phyloP scores from a whole-genome alignment of 805 yeast genomes.

The Starmera caribaea region DNA sequence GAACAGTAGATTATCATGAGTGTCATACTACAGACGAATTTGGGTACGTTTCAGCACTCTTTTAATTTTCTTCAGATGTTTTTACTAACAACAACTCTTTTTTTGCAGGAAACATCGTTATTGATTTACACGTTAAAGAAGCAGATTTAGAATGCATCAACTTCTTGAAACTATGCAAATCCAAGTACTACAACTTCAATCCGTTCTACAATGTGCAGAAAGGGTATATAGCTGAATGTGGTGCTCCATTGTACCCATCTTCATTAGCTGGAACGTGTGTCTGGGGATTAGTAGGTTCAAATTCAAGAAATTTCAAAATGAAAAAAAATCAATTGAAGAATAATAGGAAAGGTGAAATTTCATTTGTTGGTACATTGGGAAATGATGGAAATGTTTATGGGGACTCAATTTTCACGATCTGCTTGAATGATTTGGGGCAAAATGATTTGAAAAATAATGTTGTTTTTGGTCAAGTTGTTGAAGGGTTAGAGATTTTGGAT shows the following conservation, averaged over 20 bases:
- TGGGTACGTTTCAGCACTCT: slow-evolving; percentile 16
- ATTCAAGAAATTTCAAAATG: slow-evolving; percentile 9
- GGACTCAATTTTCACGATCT: slow-evolving; percentile 28
- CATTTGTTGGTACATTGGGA: slow-evolving; percentile 10
- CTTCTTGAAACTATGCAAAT: slow-evolving; percentile 45
- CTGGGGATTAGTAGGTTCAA: slow-evolving; percentile 20
- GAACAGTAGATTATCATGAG: slow-evolving; percentile 21
- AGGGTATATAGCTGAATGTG: slow-evolving; percentile 32
- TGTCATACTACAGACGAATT: slow-evolving; percentile 30
- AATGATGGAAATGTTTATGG: slow-evolving; percentile 10
- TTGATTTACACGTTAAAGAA: slow-evolving; percentile 31
- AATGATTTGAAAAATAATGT: slow-evolving; percentile 8
- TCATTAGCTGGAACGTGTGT: slow-evolving; percentile 21
- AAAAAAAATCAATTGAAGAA: slow-evolving; percentile 17
- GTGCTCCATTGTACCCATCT: slow-evolving; percentile 38
- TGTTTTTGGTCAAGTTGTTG: slow-evolving; percentile 42
- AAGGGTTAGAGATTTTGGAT: slow-evolving; percentile 39
- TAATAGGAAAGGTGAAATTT: slow-evolving; percentile 25
- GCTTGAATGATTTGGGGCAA: slow-evolving; percentile 21
- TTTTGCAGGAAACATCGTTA: slow-evolving; percentile 34
- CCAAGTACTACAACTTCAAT: slow-evolving; percentile 39
- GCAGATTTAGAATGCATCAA: slow-evolving; percentile 32
- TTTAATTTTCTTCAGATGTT: slow-evolving; percentile 8
- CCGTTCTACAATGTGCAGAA: slow-evolving; percentile 37
- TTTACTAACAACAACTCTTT: slow-evolving; percentile 19